Evolutionary conservation across 164 flowering plant genomes (phyloP), one percentile per base, ranked within the genome.

Genomic region (Nymphaea thermarum): DNA sequence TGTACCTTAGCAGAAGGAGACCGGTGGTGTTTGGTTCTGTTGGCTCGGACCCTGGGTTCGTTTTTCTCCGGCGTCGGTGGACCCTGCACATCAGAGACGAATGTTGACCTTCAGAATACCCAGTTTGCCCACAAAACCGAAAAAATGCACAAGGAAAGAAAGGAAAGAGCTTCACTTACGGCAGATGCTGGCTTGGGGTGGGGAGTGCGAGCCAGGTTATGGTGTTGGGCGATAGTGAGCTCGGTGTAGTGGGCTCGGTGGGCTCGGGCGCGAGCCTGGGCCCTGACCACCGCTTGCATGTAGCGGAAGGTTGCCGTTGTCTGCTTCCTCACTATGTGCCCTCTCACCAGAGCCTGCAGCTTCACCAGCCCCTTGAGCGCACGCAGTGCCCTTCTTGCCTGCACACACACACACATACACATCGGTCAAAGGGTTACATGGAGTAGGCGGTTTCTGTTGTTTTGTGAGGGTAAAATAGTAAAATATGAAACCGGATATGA

Each of bases 261-360:
- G 15, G 86, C 87, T 44, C 96, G 83, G 12, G 86, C 95, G 65
- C 93, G 85, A 6, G 86, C 80, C 71, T 94, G 99, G 59, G 87
- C 81, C 66, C 93, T 80, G n/a, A 84, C 91, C 79, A 90, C 68
- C 4, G 96, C 87, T 66, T 91, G 96, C 96, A 93, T 83, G 43
- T 92, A 83, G 64, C 85, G 77, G 43, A 93, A 82, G 80, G 83
- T 84, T 68, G 84, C 90, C 43, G 87, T 78, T 45, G 85, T 83
- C 71, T 85, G 88, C 68, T 89, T 93, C 66, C 98, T 78, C 70
- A 88, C 90, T 65, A 91, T 85, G 75, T 86, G 86, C 63, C 98
- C 98, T 76, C 95, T 86, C 61, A 87, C 97, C 68, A 91, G 68
- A 5, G 98, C 97, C 71, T 93, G 98, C 66, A 93, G 93, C 79